Base-by-base conservation (phyloP, 2,329 filamentous ascomycete genomes). In the Fusarium circinatum region DNA sequence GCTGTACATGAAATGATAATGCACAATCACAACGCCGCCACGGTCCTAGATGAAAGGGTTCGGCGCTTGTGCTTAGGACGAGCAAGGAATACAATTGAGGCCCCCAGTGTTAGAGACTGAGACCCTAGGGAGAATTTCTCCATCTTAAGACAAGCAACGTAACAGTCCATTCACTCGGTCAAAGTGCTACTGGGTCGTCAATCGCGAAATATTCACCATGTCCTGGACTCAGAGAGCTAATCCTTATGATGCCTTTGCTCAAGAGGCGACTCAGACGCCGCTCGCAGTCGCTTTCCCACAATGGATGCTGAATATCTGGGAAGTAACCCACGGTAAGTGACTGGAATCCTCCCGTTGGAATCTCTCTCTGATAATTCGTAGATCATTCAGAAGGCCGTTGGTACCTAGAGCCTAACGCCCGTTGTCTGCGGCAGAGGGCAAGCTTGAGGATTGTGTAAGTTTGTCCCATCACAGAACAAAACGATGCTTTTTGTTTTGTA, bases 401-500 rank as follows among this genome's bases (percentile, higher is more conserved):
- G 78, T 73, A 74, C 42, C 55, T 75, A 10, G 76, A 79, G 32
- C 62, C 63, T 3, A 75, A 58, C 26, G 69, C 75, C 28, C 58
- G 55, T 34, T 75, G 75, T 59, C 71, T 80, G 10, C 76, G 47
- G 8, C 65, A 65, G 38, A 73, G 62, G 39, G 79, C 79, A 4
- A 73, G 44, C n/a, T 59, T 80, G 59, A 78, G 78, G 41, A 77
- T 80, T 39, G 73, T 80, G 79, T 79, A 76, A 79, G 79, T 74
- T 41, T 66, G 7, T 32, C 24, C 8, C 32, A 13, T 20, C 24
- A 22, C 15, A 18, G 24, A 41, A 39, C 24, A 20, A 22, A 28
- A n/a, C 2, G 24, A 22, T 18, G 20, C 11, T 20, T 5, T 39
- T 28, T 18, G 12, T n/a, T 28, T 41, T 41, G 51, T 12, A 41